Conservation (phyloP, 805 yeast genomes). For the Henningerozyma blattae region DNA sequence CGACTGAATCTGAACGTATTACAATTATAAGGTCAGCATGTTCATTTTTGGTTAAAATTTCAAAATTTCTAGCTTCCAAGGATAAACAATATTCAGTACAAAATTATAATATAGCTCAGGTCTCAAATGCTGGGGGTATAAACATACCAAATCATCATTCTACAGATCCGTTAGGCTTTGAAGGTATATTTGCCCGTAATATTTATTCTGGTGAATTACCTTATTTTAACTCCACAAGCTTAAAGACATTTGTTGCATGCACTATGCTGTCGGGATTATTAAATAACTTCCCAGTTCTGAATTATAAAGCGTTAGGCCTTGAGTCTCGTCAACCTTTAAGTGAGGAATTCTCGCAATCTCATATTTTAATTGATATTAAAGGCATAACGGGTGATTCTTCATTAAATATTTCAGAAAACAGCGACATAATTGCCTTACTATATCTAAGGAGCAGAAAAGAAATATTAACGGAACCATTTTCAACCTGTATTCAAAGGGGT, state of each 20-base stretch:
- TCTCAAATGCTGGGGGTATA: background rate
- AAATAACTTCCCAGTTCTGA: constrained; percentile 51
- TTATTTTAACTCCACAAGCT: constrained; percentile 29
- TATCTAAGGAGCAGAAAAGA: constrained; percentile 52
- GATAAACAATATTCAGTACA: constrained; percentile 12
- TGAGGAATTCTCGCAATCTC: constrained; percentile 36
- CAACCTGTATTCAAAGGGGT: constrained; percentile 48
- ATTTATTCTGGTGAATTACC: constrained; percentile 45
- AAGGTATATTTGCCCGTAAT: constrained; percentile 56
- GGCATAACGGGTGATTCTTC: constrained; percentile 50
- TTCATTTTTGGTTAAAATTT: constrained; percentile 40
- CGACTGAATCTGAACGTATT: constrained; percentile 41
- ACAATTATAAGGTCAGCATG: constrained; percentile 40
- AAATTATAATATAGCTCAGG: no score
- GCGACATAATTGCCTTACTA: constrained; percentile 49
- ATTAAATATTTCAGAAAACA: constrained; percentile 50
- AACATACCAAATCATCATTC: constrained; percentile 5
- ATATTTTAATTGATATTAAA: constrained; percentile 66
- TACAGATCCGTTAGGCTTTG: constrained; percentile 49
- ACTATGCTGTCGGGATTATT: constrained; percentile 63
- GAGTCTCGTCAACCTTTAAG: constrained; percentile 39
- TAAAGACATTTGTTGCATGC: constrained; percentile 50
- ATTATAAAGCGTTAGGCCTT: constrained; percentile 26
- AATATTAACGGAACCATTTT: constrained; percentile 70
- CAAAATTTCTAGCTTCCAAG: constrained; percentile 45